phyloP scores from a whole-genome alignment of 2,329 filamentous ascomycete species.

The Penicillium sp. region DNA sequence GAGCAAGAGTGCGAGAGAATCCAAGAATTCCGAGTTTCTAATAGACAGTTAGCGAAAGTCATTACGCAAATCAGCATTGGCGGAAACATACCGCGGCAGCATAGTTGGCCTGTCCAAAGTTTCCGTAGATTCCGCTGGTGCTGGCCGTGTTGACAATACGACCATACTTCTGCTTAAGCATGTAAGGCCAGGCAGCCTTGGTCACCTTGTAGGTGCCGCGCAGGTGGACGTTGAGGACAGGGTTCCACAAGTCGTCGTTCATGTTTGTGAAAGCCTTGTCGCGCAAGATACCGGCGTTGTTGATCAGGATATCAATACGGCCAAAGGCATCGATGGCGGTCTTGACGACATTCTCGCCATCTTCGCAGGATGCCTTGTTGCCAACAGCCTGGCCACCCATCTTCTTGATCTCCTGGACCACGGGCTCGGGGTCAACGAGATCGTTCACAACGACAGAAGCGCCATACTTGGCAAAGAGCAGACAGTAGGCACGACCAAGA shows the following conservation, averaged over 20 bases:
- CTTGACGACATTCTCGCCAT: constrained; percentile 85
- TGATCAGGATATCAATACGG: constrained; percentile 87
- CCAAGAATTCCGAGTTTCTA: constrained; percentile 91
- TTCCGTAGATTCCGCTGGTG: constrained; percentile 95
- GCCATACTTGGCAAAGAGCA: constrained; percentile 77
- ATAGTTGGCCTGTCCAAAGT: constrained; percentile 98
- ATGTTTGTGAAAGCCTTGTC: constrained; percentile 98
- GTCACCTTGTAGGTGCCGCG: constrained; percentile 92
- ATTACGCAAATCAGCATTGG: no score
- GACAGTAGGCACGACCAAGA: constrained; percentile 80
- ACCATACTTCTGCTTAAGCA: constrained; percentile 97
- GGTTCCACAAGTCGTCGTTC: constrained; percentile 87
- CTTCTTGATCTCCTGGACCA: constrained; percentile 87
- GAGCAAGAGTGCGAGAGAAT: constrained; percentile 82
- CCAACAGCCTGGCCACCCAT: constrained; percentile 80
- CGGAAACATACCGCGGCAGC: no score
- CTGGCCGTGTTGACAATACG: constrained; percentile 94
- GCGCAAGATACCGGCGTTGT: constrained; percentile 94
- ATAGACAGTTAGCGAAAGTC: no score
- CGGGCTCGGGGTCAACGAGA: constrained; percentile 78
- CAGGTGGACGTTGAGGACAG: constrained; percentile 84
- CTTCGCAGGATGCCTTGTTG: constrained; percentile 86
- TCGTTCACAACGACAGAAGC: constrained; percentile 91
- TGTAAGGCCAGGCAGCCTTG: constrained; percentile 94
- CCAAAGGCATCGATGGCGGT: constrained; percentile 87